phyloP scores from a whole-genome alignment of 805 yeast species.

The Candida loeiensis region DNA sequence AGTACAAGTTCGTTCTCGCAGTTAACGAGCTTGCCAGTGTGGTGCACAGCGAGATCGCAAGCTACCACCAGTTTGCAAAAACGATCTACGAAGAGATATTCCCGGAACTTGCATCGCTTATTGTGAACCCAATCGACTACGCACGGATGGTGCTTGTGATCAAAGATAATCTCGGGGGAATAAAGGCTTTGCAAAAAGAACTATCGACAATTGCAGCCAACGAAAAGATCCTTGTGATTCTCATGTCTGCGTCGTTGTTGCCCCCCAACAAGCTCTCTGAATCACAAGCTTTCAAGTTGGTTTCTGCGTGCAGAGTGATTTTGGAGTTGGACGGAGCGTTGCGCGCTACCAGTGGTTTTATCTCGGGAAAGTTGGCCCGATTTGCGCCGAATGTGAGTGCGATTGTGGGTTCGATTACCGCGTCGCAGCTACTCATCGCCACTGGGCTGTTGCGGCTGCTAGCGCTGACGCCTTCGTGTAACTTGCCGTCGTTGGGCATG shows the following conservation, averaged over 20 bases:
- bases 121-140: conserved; percentile 61
- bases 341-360: conserved; percentile 45
- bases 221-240: conserved; percentile 67
- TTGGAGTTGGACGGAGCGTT: conserved; percentile 43
- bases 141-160: conserved; percentile 49
- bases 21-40: conserved; percentile 55
- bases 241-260: conserved; percentile 60
- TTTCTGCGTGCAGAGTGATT: conserved; percentile 46
- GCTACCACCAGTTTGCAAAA: conserved; percentile 48
- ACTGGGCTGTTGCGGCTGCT: conserved; percentile 67
- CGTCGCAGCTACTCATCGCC: conserved; percentile 68
- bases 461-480: conserved; percentile 75
- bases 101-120: conserved; percentile 65
- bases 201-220: conserved; percentile 46
- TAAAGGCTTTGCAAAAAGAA: conserved; percentile 28
- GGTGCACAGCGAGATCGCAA: conserved; percentile 51
- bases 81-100: conserved; percentile 57
- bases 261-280: conserved; percentile 13
- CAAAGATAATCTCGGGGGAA: conserved; percentile 43
- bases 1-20: conserved; percentile 48
- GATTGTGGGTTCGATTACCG: conserved; percentile 65
- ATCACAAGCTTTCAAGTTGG: conserved; percentile 35
- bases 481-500: conserved; percentile 73
- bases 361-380: conserved; percentile 51
- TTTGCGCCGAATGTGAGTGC: conserved; percentile 80